Conservation (phyloP, 169 alveolate genomes). For the Eimeria brunetti region DNA sequence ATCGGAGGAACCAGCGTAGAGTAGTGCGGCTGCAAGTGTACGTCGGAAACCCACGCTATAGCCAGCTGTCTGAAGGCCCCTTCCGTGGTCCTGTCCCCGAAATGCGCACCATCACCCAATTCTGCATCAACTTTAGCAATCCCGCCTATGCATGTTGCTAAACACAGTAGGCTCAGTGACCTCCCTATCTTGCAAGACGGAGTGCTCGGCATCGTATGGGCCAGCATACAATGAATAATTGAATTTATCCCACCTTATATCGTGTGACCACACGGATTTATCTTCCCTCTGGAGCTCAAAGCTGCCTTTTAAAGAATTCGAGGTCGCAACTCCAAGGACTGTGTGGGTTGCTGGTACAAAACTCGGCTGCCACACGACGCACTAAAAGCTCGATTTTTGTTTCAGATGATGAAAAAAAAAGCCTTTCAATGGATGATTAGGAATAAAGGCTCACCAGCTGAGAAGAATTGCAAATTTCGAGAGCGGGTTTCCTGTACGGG, state of each 20-base stretch:
- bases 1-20: neutral
- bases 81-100: neutral
- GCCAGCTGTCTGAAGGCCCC: neutral
- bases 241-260: neutral
- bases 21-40: conserved; percentile 23
- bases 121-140: neutral
- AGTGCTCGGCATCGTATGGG: neutral
- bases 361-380: neutral
- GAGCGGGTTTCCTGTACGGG: neutral
- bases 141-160: neutral
- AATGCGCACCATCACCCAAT: neutral
- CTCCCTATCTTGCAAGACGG: neutral
- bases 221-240: neutral
- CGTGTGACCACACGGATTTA: neutral
- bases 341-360: neutral
- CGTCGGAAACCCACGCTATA: conserved; percentile 31
- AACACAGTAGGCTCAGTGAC: neutral
- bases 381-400: neutral
- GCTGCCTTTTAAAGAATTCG: neutral
- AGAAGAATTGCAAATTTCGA: neutral
- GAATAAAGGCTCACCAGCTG: neutral
- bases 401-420: neutral
- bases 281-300: neutral
- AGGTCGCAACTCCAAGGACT: neutral
- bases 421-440: neutral